Evolutionary conservation across 202 grass and related monocot species (phyloP), one percentile per base, ranked within the genome.

Genomic region (Setaria viridis): DNA sequence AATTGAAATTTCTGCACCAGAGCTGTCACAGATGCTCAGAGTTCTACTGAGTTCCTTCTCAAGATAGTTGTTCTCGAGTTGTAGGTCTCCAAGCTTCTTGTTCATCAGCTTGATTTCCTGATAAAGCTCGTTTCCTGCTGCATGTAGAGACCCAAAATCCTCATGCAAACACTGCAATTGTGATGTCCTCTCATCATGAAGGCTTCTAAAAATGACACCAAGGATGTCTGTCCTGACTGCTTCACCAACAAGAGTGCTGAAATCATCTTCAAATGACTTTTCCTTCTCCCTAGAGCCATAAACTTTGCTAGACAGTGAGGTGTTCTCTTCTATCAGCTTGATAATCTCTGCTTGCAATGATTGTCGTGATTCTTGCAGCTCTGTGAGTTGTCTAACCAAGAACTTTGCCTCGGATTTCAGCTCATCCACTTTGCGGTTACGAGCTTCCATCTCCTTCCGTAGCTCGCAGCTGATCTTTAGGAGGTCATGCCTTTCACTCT

Each of bases 271-370:
- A 43, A 81, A 62, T 35, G 77, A 72, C 51, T 87, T 87, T 30
- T 92, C 86, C 85, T 86, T 88, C 32, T 94, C 81, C 73, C 55
- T 82, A 14, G 83, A 70, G 21, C 89, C 70, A 59, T 82, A 65
- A 77, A 94, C 80, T 84, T 90, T 85, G 21, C 87, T 85, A 21
- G 94, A 90, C 20, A 97, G 64, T 35, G 79, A 81, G 29, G 85
- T 87, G 71, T 97, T 99, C 86, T 91, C 97, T 68, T 89, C 88
- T 53, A 92, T 86, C 63, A 99, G 70, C 72, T 94, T 94, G 70
- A 84, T 80, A 25, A 99, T 87, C 57, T 97, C 94, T 74, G 75
- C 85, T 84, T 99, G 94, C 81, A 99, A 74, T 50, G 80, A 91
- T n/a, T 86, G 79, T 0, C 90, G 88, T 55, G 88, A 92, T 64